These are phyloP conservation scores for Beta corolliflora DNA, from an alignment of 179 eudicot genomes.

Conservation along the genomic window DNA sequence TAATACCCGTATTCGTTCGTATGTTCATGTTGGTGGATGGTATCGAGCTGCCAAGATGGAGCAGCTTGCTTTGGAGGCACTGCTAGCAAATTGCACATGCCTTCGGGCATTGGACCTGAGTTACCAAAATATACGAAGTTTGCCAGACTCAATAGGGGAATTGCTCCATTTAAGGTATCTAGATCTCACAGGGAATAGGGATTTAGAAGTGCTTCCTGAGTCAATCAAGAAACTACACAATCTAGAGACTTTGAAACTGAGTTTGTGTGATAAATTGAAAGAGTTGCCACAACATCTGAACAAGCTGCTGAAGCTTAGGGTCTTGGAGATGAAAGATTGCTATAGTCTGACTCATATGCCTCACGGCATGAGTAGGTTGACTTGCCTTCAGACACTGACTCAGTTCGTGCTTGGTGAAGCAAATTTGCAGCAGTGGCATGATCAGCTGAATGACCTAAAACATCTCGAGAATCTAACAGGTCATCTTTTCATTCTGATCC, in stretches of 20 bases:
- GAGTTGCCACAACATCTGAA: background rate
- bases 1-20: background rate
- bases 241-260: constrained; percentile 7
- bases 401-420: too few relatives aligned
- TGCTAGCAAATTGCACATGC: background rate
- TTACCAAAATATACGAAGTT: background rate
- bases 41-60: too few relatives aligned
- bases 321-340: background rate
- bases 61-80: background rate
- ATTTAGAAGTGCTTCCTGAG: constrained; percentile 6
- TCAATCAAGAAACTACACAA: background rate
- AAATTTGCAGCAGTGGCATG: too few relatives aligned
- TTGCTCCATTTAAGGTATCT: constrained; percentile 30
- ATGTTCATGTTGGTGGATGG: background rate
- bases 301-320: constrained; percentile 14
- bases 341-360: constrained; percentile 12
- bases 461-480: too few relatives aligned
- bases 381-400: too few relatives aligned
- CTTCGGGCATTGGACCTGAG: constrained; percentile 21
- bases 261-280: background rate
- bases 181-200: constrained; percentile 1
- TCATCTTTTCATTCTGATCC: too few relatives aligned
- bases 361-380: too few relatives aligned
- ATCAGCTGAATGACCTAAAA: too few relatives aligned
- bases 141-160: constrained; percentile 13